A percentile compares a stretch with the other conserved stretches of the same genome.
These are phyloP conservation scores for Penicillium fimorum DNA, from an alignment of 495 filamentous ascomycete species.

Conservation along the genomic window DNA sequence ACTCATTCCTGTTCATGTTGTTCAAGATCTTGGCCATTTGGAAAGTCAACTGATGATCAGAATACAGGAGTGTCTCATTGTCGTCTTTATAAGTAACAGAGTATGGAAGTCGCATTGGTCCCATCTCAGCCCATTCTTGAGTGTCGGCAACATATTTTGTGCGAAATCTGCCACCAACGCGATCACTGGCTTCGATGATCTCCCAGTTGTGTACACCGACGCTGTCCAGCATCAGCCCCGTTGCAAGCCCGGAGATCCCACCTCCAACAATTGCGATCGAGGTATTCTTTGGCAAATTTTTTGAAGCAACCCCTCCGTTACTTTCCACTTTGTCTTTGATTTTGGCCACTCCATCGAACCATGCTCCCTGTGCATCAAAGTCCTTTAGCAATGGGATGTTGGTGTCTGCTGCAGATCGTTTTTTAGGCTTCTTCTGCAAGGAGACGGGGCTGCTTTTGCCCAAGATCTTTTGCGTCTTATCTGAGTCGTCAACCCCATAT, in stretches of 20 bases:
- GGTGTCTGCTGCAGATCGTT: constrained; percentile 16
- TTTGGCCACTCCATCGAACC: constrained; percentile 28
- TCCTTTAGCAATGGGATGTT: constrained; percentile 19
- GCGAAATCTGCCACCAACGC: constrained; percentile 56
- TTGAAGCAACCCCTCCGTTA: constrained; percentile 6
- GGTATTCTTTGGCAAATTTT: constrained; percentile 17
- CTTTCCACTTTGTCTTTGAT: constrained; percentile 17
- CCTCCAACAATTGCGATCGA: constrained; percentile 58
- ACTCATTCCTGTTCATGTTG: constrained; percentile 48
- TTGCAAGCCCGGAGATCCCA: constrained; percentile 62
- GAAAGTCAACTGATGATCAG: constrained; percentile 58
- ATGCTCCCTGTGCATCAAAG: constrained; percentile 27
- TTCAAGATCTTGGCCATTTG: constrained; percentile 58
- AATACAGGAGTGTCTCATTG: constrained; percentile 50
- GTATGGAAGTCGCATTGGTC: constrained; percentile 60
- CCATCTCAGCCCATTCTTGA: constrained; percentile 66
- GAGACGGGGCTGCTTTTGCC: constrained; percentile 15
- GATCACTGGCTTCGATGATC: constrained; percentile 47
- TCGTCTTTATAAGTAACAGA: constrained; percentile 36
- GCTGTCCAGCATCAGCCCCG: constrained; percentile 42
- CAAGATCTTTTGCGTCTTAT: not conserved
- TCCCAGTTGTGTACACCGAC: constrained; percentile 53
- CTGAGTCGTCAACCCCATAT: not conserved
- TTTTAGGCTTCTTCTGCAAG: constrained; percentile 2
- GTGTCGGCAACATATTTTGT: constrained; percentile 58